phyloP scores from a whole-genome alignment of 192 early-diverging fungal species.

The Gorgonomyces haynaldii region DNA sequence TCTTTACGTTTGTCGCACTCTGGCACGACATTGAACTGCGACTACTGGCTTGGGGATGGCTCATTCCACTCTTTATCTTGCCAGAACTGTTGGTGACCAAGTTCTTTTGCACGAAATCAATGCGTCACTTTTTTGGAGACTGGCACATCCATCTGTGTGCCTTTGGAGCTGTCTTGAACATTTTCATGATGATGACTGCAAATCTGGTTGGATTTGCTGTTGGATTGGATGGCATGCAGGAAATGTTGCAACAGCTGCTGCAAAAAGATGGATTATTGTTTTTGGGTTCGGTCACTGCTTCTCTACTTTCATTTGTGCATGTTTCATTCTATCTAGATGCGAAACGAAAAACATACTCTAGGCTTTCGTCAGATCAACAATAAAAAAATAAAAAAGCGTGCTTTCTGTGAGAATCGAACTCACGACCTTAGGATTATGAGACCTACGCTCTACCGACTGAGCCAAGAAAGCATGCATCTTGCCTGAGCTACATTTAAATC shows the following conservation, averaged over 20 bases:
- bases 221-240: conserved; percentile 72
- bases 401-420: too few species aligned
- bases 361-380: too few species aligned
- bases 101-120: conserved; percentile 29
- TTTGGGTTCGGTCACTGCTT: too few species aligned
- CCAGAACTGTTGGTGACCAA: conserved; percentile 65
- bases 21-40: conserved; percentile 88
- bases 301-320: too few species aligned
- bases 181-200: conserved; percentile 88
- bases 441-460: too few species aligned
- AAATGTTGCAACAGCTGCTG: conserved; percentile 29
- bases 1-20: conserved; percentile 93
- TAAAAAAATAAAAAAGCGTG: too few species aligned
- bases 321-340: too few species aligned
- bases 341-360: too few species aligned
- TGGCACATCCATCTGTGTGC: conserved; percentile 55
- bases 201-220: conserved; percentile 94
- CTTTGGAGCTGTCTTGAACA: conserved; percentile 68
- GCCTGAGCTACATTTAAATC: too few species aligned
- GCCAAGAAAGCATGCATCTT: too few species aligned
- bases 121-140: conserved; percentile 5
- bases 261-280: not conserved
- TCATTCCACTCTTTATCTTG: conserved; percentile 73
- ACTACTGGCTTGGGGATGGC: conserved; percentile 84
- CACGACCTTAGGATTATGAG: too few species aligned